These are phyloP conservation scores for Ziziphus jujuba DNA, from an alignment of 306 rosid genomes.

Conservation along the genomic window DNA sequence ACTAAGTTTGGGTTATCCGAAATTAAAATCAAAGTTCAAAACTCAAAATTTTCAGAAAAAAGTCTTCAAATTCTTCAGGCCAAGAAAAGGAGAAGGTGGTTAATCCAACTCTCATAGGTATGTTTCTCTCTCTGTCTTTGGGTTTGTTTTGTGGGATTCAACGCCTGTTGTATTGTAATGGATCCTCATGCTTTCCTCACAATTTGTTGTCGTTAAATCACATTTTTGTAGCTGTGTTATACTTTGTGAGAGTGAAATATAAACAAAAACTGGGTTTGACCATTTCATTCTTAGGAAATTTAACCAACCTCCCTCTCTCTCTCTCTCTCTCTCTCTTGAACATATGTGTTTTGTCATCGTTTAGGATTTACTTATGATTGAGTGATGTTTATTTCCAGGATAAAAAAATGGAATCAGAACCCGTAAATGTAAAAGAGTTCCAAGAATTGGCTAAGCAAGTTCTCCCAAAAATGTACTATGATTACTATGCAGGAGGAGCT, in stretches of 20 bases:
- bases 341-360: neutral
- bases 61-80: neutral
- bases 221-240: neutral
- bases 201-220: neutral
- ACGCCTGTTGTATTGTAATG: neutral
- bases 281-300: too few species aligned
- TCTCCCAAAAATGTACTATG: conserved; percentile 63
- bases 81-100: neutral
- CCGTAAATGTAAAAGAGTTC: conserved; percentile 57
- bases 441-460: conserved; percentile 53
- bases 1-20: too few species aligned
- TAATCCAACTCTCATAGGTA: neutral
- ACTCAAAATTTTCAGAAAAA: neutral
- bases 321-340: too few species aligned
- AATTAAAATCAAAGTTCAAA: too few species aligned
- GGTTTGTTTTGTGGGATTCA: neutral
- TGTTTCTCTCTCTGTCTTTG: neutral
- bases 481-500: conserved; percentile 62
- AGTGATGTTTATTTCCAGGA: conserved; percentile 28
- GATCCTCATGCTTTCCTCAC: neutral
- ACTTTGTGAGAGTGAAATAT: neutral
- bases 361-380: neutral
- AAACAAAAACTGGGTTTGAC: neutral
- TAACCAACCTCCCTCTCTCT: too few species aligned
- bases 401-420: conserved; percentile 41